Evolutionary conservation across 257 asterid genomes (phyloP), one percentile per base, ranked within the genome.

Genomic region (Parsonsia alboflavescens): DNA sequence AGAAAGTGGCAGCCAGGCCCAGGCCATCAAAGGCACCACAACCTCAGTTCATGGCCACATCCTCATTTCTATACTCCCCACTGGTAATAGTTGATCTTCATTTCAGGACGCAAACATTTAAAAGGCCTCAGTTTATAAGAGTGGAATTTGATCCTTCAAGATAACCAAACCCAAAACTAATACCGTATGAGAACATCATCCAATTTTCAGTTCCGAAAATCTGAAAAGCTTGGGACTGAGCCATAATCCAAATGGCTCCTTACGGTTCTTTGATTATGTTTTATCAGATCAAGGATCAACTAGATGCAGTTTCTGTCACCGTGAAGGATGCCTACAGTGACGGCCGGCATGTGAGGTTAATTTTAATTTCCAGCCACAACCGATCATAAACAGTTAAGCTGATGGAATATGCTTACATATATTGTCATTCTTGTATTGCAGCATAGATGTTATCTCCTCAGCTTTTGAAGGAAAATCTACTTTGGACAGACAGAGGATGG

Each of bases 291-390:
- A 89, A 92, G 90, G 98, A 95, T 54, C 88, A 87, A 7, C 79
- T 95, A 68, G 82, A 75, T 77, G 99, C 99, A 48, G 99, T 90
- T 24, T 84, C 89, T 6, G 99, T 95, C 11, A 24, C 80, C 11
- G 98, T 95, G 75, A 87, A 80, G 84, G 99, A 95, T 84, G 89
- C 96, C 16, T 85, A 84, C 68, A 97, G 99, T 50, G 99, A 95
- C 81, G 99, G 99, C 78, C 99, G 99, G 53, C 99, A 95, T 86
- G 96, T 95, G 33, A 88, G 97, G 99, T 95, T 76, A 82, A 80
- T 54, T 70, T 81, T 63, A 54, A 64, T 22, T 48, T 61, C 22
- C 10, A 0, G 36, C 22, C 57, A 64, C n/a, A 12, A 57, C 26
- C 2, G 12, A 22, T 6, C 61, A 46, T 52, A 16, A 10, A 17